Evolutionary conservation across 306 rosid species (phyloP), one percentile per base, ranked within the genome.

Genomic region (Datisca glomerata): DNA sequence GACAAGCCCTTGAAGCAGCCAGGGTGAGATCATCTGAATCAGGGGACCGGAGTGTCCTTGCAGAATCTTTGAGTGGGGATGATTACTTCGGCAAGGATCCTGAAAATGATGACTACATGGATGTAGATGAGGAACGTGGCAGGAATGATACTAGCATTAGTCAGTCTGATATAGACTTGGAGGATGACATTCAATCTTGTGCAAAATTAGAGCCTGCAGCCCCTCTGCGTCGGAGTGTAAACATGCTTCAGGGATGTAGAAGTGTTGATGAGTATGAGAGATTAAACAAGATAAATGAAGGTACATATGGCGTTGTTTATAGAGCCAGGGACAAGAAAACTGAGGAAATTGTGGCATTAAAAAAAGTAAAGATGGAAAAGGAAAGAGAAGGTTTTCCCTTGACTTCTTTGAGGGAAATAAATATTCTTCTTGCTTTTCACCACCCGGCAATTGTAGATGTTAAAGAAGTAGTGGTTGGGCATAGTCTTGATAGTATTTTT

Each of bases 291-390:
- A 91, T 91, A 56, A 94, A 85, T 62, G 98, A 91, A 53, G 98
- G 98, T 39, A 91, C 98, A 32, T 91, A 91, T 18, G 98, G 98
- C 43, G 98, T 91, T 60, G 98, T 91, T 53, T 91, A 91, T 60
- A 85, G 98, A 60, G 98, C 98, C 18, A 78, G 40, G 68, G 96
- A 91, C 69, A 91, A 78, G 71, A 85, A 75, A 60, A 71, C 87
- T 0, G 92, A 92, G 28, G 96, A 91, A 63, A 48, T 85, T 72
- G 96, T 91, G 22, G 98, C 98, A 2, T 67, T 91, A 84, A 91
- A 91, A 84, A 91, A 91, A 69, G 98, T 91, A 55, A 91, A 91
- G 61, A 91, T 91, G 98, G 98, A 91, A 71, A 91, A 91, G 78
- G 98, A 91, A 67, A 76, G 74, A 41, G 98, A 91, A 68, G 98